These are phyloP conservation scores for Chaetomidium leptoderma DNA, from an alignment of 495 filamentous ascomycete species.

Conservation along the genomic window DNA sequence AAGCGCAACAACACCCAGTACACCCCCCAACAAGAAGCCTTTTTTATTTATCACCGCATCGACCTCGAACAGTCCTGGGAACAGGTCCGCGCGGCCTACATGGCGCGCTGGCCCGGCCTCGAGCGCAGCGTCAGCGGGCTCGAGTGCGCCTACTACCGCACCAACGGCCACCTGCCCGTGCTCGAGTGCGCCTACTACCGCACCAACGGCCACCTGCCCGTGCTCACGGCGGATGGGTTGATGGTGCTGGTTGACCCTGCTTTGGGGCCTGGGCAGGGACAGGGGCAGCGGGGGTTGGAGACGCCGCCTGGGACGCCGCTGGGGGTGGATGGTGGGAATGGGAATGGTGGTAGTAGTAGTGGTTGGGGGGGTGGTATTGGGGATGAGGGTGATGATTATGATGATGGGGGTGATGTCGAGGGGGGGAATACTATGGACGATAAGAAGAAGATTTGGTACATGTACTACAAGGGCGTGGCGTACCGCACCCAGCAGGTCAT, in stretches of 20 bases:
- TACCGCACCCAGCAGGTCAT: slow-evolving; percentile 9
- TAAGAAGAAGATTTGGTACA: slow-evolving; percentile 17
- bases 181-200: slow-evolving; percentile 41
- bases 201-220: slow-evolving; percentile 26
- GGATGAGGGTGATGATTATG: neutral
- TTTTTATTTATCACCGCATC: slow-evolving; percentile 33
- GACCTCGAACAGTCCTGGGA: slow-evolving; percentile 36
- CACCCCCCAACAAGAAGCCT: slow-evolving; percentile 23
- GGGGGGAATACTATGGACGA: slow-evolving; percentile 13
- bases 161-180: slow-evolving; percentile 25
- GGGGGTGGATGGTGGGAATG: too few relatives aligned
- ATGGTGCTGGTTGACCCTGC: slow-evolving; percentile 25
- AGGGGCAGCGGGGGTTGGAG: slow-evolving; percentile 12
- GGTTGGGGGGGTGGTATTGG: too few relatives aligned
- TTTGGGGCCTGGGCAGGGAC: too few relatives aligned
- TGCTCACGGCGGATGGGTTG: slow-evolving; percentile 19
- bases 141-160: slow-evolving; percentile 39
- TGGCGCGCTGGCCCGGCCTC: slow-evolving; percentile 21
- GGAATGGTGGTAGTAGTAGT: too few relatives aligned
- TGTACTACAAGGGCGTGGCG: slow-evolving; percentile 17
- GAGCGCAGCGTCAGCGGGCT: slow-evolving; percentile 28
- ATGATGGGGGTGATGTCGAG: neutral
- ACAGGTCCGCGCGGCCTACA: slow-evolving; percentile 27
- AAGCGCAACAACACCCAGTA: slow-evolving; percentile 23
- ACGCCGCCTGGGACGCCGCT: too few relatives aligned